Base-by-base conservation (phyloP, 164 flowering plant species). In the Aristolochia californica region DNA sequence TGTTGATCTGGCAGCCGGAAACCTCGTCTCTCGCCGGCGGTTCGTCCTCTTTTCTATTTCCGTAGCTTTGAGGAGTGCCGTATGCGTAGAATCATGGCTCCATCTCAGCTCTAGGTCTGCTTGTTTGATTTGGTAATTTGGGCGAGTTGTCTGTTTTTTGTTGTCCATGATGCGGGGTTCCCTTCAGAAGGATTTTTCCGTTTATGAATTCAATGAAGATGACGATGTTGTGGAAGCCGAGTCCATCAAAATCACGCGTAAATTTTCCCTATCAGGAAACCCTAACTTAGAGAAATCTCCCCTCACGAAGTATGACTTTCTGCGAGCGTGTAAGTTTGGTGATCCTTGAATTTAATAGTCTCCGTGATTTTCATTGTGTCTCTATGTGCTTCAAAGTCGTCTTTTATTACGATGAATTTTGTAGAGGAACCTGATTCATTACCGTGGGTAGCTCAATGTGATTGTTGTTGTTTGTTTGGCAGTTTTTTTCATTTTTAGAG, bases 151-250 rank as follows among this genome's bases (percentile, higher is more conserved):
- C 23, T 8, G 43, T 5, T 17, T 50, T 23, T 56, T 23, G 4
- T 26, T 2, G 20, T 47, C 52, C 16, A 34, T 10, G 59, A 71
- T 71, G 74, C 44, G 24, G 57, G 58, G n/a, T 26, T 45, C 68
- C n/a, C 26, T 48, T 18, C 21, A 26, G 22, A 58, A 64, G 30
- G 59, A 45, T 20, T n/a, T 59, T 14, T 57, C 64, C 21, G 68
- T 64, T 23, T 63, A 43, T 25, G 68, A 64, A 34, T 67, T 67
- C 61, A 62, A 50, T n/a, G 61, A n/a, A 2, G 70, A 60, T 10
- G 70, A 67, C 34, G 68, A 57, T 25, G n/a, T n/a, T 24, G 43
- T 61, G 0, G 71, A 67, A 40, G 27, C 59, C 45, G 25, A 26
- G 5, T 50, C 71, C 25, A 47, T 14, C 16, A 53, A 43, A 5